phyloP scores from a whole-genome alignment of 306 rosid species.

The Sicyos edulis region DNA sequence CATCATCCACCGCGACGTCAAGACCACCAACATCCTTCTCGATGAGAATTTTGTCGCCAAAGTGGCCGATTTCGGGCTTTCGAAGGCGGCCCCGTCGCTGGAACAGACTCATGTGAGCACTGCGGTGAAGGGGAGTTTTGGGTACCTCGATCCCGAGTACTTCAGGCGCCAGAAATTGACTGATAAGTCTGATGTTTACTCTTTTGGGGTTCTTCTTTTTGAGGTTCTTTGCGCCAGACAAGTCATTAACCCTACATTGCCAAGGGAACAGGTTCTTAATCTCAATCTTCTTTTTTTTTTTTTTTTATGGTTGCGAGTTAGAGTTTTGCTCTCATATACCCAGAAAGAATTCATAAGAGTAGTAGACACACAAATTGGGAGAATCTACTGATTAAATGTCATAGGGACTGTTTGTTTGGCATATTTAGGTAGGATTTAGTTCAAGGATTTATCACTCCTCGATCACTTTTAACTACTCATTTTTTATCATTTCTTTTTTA shows the following conservation, averaged over 20 bases:
- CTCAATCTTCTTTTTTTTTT: background rate
- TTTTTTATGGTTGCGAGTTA: background rate
- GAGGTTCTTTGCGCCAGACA: conserved; percentile 65
- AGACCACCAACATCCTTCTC: conserved; percentile 79
- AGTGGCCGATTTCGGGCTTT: conserved; percentile 79
- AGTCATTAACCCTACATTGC: conserved; percentile 41
- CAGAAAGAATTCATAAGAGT: no score
- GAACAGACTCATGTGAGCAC: conserved; percentile 77
- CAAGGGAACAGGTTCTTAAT: conserved; percentile 37
- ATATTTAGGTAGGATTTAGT: no score
- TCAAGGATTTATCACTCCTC: no score
- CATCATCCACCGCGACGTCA: conserved; percentile 74
- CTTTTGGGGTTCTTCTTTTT: conserved; percentile 77
- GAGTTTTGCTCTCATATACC: no score
- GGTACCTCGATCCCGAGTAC: conserved; percentile 86
- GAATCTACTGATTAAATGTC: no score
- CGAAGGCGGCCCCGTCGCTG: conserved; percentile 48
- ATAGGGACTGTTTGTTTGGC: no score
- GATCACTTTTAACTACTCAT: no score
- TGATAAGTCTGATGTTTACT: conserved; percentile 75
- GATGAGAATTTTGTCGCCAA: conserved; percentile 70
- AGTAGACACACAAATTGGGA: no score
- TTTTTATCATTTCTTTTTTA: no score
- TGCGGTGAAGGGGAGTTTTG: conserved; percentile 88
- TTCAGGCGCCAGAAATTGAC: conserved; percentile 64